Conservation (phyloP, 441 rosid genomes). For the Hura crepitans region DNA sequence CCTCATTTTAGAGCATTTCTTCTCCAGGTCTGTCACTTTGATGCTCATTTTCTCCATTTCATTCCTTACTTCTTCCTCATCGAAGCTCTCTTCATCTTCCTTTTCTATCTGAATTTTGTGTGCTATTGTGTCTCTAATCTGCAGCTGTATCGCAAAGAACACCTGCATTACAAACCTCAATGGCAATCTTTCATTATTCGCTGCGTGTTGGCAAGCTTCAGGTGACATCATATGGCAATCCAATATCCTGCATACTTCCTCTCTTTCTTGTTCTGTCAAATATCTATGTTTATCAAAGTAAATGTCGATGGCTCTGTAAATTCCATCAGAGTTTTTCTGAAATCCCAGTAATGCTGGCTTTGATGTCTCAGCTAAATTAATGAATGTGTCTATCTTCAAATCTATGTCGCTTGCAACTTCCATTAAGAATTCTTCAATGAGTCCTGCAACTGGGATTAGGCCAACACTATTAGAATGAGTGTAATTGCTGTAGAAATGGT, state of each 20-base stretch:
- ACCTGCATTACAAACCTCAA: slow-evolving; percentile 58
- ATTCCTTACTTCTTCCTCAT: slow-evolving; percentile 32
- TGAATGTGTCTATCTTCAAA: slow-evolving; percentile 44
- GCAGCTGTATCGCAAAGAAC: slow-evolving; percentile 53
- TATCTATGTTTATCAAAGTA: slow-evolving; percentile 56
- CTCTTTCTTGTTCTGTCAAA: slow-evolving; percentile 57
- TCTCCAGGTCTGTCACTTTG: slow-evolving; percentile 54
- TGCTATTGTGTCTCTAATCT: slow-evolving; percentile 41
- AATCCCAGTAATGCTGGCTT: slow-evolving; percentile 43
- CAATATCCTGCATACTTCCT: slow-evolving; percentile 57
- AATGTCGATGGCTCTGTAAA: slow-evolving; percentile 62
- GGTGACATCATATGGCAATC: slow-evolving; percentile 59
- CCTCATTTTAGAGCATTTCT: slow-evolving; percentile 41
- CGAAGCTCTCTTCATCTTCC: slow-evolving; percentile 21
- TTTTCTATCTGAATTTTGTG: slow-evolving; percentile 30
- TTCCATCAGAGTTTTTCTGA: slow-evolving; percentile 52
- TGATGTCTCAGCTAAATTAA: slow-evolving; percentile 47
- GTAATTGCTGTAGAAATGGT: slow-evolving; percentile 46
- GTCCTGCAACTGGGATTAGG: slow-evolving; percentile 48
- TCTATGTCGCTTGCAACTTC: slow-evolving; percentile 49
- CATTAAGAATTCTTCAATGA: slow-evolving; percentile 54
- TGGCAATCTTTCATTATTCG: slow-evolving; percentile 61
- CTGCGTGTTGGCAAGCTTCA: slow-evolving; percentile 68
- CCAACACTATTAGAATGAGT: slow-evolving; percentile 28
- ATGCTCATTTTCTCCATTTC: slow-evolving; percentile 63